Evolutionary conservation across 805 yeast species (phyloP).

Genomic region (Candida morakotiae): DNA sequence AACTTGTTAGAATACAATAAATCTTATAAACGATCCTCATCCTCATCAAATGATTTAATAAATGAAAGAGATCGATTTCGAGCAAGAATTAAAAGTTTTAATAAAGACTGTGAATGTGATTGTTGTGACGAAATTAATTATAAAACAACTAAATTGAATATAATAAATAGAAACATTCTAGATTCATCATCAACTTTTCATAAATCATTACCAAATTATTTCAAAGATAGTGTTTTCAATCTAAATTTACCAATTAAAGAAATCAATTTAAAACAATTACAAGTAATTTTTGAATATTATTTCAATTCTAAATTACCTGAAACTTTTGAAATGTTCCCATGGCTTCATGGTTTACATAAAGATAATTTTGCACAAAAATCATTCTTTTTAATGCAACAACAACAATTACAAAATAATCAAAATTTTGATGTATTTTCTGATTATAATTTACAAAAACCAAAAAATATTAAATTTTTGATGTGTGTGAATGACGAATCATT

Average conservation of each 20-base stretch:
- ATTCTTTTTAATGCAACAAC: conserved; percentile 35
- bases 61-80: conserved; percentile 40
- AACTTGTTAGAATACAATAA: background rate
- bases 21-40: conserved; percentile 29
- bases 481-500: conserved; percentile 17
- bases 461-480: conserved; percentile 36
- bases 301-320: conserved; percentile 49
- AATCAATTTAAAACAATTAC: conserved; percentile 14
- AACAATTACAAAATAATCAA: conserved; percentile 8
- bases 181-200: conserved; percentile 14
- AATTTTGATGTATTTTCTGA: conserved; percentile 9
- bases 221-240: background rate
- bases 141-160: conserved; percentile 36
- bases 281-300: conserved; percentile 30
- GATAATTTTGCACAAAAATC: conserved; percentile 52
- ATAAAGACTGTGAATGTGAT: conserved; percentile 21
- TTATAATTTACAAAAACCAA: conserved; percentile 18
- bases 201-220: conserved; percentile 8
- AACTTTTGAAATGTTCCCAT: conserved; percentile 73
- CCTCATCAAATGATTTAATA: conserved; percentile 35
- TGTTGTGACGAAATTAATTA: conserved; percentile 32
- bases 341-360: conserved; percentile 78
- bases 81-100: conserved; percentile 34
- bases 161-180: conserved; percentile 13
- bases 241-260: conserved; percentile 11